Evolutionary conservation across 2,329 filamentous ascomycete genomes (phyloP).

Genomic region (Sporothrix sp.): DNA sequence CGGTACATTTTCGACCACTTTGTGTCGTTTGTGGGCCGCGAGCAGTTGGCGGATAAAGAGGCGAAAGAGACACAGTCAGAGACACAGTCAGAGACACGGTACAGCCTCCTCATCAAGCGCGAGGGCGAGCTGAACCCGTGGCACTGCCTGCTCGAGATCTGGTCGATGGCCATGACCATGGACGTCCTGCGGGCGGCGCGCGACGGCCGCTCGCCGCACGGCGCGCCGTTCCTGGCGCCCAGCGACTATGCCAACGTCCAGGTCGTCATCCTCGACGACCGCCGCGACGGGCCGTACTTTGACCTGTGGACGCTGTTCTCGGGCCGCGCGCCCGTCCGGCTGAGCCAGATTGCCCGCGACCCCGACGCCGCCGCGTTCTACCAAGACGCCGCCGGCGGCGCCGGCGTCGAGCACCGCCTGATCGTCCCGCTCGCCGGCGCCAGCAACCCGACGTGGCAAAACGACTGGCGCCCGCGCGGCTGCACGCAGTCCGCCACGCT

Average conservation of each 20-base stretch:
- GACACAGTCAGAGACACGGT: neutral
- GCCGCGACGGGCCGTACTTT: constrained; percentile 26
- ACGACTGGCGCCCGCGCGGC: constrained; percentile 27
- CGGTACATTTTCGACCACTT: constrained; percentile 12
- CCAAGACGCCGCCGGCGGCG: neutral
- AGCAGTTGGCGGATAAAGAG: neutral
- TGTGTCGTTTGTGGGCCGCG: neutral
- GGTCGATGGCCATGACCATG: constrained; percentile 16
- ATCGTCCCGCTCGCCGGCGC: constrained; percentile 32
- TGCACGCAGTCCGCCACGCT: constrained; percentile 26
- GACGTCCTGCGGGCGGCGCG: constrained; percentile 15
- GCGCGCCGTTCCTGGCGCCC: constrained; percentile 6
- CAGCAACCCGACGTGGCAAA: constrained; percentile 33
- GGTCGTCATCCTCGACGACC: constrained; percentile 28
- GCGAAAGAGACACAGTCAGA: neutral
- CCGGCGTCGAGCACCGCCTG: constrained; percentile 21
- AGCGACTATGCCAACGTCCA: constrained; percentile 13
- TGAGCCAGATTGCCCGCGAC: constrained; percentile 18
- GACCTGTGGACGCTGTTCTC: constrained; percentile 31
- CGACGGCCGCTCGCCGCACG: neutral
- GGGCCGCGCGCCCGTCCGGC: constrained; percentile 22
- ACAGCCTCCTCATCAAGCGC: constrained; percentile 16
- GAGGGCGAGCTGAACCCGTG: constrained; percentile 16
- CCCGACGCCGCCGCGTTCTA: constrained; percentile 5
- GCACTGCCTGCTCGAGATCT: constrained; percentile 18